phyloP scores from a whole-genome alignment of 176 grass and related monocot species.

The Triticum dicoccoides region DNA sequence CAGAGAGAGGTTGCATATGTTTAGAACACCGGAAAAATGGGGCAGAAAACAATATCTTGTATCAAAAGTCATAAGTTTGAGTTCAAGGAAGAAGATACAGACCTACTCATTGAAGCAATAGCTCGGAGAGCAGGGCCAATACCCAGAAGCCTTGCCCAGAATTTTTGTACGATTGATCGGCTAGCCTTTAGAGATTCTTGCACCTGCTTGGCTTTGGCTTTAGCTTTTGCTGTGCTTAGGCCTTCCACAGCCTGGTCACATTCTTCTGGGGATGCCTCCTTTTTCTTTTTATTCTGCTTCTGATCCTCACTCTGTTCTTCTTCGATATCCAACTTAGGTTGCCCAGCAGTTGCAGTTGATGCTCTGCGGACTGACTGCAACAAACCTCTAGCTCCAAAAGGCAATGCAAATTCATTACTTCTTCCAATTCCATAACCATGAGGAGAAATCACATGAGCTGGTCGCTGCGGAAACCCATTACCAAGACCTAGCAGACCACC shows the following conservation, averaged over 20 bases:
- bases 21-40: not conserved
- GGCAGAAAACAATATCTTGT: constrained; percentile 6
- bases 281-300: constrained; percentile 66
- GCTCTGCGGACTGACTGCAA: constrained; percentile 47
- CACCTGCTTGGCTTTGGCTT: constrained; percentile 83
- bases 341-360: constrained; percentile 55
- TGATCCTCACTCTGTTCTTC: constrained; percentile 65
- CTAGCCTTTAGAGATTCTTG: constrained; percentile 61
- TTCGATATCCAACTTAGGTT: constrained; percentile 43
- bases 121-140: constrained; percentile 83
- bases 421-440: constrained; percentile 36
- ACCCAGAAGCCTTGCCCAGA: constrained; percentile 82
- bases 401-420: constrained; percentile 51
- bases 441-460: constrained; percentile 30
- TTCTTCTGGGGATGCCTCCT: constrained; percentile 89
- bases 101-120: constrained; percentile 99
- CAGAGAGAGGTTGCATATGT: constrained; percentile 22
- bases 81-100: constrained; percentile 20
- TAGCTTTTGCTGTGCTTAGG: constrained; percentile 85
- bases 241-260: constrained; percentile 97
- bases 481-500: constrained; percentile 22
- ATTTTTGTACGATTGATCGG: constrained; percentile 55
- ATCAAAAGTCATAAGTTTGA: constrained; percentile 19
- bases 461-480: constrained; percentile 37
- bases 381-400: constrained; percentile 62